phyloP scores from a whole-genome alignment of 1,284 basidiomycete species.

The Cryptococcus amylolentus region DNA sequence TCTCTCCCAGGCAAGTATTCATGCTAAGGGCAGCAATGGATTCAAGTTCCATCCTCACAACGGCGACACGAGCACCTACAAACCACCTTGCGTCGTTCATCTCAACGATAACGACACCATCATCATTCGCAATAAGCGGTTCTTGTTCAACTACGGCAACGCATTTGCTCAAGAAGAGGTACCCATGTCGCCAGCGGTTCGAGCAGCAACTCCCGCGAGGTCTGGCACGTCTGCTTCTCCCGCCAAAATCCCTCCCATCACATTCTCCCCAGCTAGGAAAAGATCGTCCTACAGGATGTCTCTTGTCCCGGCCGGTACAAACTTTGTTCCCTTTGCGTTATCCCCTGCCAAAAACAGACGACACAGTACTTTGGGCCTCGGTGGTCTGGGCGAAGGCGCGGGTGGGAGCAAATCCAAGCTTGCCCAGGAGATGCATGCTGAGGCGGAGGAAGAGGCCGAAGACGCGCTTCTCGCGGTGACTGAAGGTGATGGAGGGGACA shows the following conservation, averaged over 20 bases:
- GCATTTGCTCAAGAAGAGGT: background rate
- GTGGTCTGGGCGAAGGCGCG: constrained; percentile 4
- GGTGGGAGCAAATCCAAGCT: constrained; percentile 10
- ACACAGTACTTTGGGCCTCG: constrained; percentile 19
- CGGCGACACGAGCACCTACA: constrained; percentile 11
- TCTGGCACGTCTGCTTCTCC: background rate
- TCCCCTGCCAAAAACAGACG: constrained; percentile 30
- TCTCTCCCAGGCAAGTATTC: constrained; percentile 30
- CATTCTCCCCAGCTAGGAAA: constrained; percentile 8
- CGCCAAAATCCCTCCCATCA: background rate
- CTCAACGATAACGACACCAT: constrained; percentile 39
- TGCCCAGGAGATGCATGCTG: constrained; percentile 6
- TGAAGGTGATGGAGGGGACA: constrained; percentile 41
- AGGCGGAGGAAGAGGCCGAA: constrained; percentile 13
- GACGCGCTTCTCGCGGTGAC: constrained; percentile 25
- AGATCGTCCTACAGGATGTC: constrained; percentile 37
- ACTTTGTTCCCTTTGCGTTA: constrained; percentile 29
- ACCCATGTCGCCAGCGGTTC: constrained; percentile 3
- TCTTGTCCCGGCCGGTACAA: constrained; percentile 38
- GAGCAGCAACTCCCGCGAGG: background rate
- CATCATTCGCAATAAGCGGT: constrained; percentile 42
- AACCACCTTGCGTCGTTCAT: constrained; percentile 21
- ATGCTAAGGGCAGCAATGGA: constrained; percentile 39
- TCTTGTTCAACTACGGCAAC: constrained; percentile 42
- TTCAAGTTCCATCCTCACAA: constrained; percentile 21